Evolutionary conservation across 2,329 filamentous ascomycete genomes (phyloP), one percentile per base, ranked within the genome.

Genomic region (Colletotrichum siamense): DNA sequence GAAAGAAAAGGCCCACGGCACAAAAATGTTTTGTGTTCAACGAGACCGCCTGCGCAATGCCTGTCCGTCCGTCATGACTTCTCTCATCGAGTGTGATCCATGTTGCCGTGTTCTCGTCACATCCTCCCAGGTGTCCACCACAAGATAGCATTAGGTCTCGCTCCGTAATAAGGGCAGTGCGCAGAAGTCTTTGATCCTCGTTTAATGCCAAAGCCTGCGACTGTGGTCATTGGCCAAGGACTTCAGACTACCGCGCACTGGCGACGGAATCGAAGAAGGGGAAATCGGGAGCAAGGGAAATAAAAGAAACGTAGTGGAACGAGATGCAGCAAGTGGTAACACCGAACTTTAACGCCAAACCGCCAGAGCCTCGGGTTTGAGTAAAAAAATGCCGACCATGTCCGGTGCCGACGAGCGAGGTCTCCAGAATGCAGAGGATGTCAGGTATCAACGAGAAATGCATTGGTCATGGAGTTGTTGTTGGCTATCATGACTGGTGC

Each of bases 401-500:
- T 30, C 65, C 30, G 34, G 52, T 57, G 52, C 75, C 62, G 71
- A 70, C 63, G 36, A 49, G 8, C 66, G 52, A 73, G 34, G 77
- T 82, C 84, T 87, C 85, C 82, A 83, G 82, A 85, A 87, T 88
- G 86, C 88, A 89, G 44, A 49, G 90, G 88, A 88, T 87, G 88
- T 86, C 88, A 89, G 90, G 90, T 91, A 92, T 92, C 88, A 88
- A 86, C 85, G 84, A 84, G 83, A 83, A 83, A 82, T 80, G 79
- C 79, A 79, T 57, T 39, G 69, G 69, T 71, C 73, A 64, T 59
- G 49, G 78, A 55, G n/a, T 75, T 57, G 80, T 75, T 79, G 80
- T 75, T 79, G 79, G 69, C 69, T 65, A 81, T 88, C 88, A 95
- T 86, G 94, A 93, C 86, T 95, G 94, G 85, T 96, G 95, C 79